Base-by-base conservation (phyloP, 1,284 basidiomycete species). In the Ganoderma lucidum region DNA sequence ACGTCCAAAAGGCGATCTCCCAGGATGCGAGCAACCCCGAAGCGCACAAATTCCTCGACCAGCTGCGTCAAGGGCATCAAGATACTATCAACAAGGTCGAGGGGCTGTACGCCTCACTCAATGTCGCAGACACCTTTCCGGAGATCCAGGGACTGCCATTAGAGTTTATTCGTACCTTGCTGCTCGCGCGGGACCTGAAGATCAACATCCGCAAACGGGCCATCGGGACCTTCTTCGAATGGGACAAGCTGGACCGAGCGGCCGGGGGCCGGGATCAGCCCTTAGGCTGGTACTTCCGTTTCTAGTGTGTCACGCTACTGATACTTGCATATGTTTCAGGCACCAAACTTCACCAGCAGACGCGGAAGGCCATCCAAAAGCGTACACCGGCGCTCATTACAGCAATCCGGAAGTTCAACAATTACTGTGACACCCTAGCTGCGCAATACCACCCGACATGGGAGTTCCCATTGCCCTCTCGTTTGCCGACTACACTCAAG, bases 291-390 rank as follows among this genome's bases (percentile, higher is more conserved):
- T 71, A 32, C 5, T 58, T 15, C 12, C 65, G 3, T 32, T 42
- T n/a, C 58, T 63, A 53, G 61, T 41, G 37, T 55, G 66, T 10
- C 56, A 15, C 48, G 4, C 37, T n/a, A 6, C 28, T 10, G n/a
- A 81, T 80, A 35, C 3, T 35, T 6, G 35, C 35, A 35, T 35
- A 35, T 35, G 35, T 35, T 35, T 35, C 35, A 35, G 35, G 82
- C 8, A 83, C 80, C 0, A 82, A 82, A 60, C 75, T 81, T 8
- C 81, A 84, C 67, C 81, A 84, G 63, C 72, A 75, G 1, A 83
- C 80, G 1, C 63, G 77, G 0, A 79, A 79, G 59, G 74, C 80
- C 0, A 83, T 82, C 15, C 19, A 75, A 0, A 82, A 80, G 66
- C 73, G 76, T 1, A 74, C 75, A n/a, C 82, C 83, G 0, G 78